Conservation (phyloP, 2,329 filamentous ascomycete genomes). For the Tolypocladium capitatum region DNA sequence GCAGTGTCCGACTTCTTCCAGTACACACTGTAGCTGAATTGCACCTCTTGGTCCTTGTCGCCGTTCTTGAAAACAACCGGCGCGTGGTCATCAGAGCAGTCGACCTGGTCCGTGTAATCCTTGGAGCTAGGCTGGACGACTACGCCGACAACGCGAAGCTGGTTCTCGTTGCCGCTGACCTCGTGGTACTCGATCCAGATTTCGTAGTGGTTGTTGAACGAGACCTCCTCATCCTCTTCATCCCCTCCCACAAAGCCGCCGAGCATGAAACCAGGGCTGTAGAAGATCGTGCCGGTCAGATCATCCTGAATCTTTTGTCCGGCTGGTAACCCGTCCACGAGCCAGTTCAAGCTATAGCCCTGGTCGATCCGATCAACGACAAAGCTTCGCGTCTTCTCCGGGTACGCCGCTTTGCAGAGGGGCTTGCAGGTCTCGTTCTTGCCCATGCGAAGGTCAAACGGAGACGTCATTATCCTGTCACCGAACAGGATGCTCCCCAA, state of each 20-base stretch:
- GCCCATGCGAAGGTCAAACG: constrained; percentile 78
- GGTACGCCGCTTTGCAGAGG: constrained; percentile 56
- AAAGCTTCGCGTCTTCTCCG: constrained; percentile 56
- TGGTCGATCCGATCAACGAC: constrained; percentile 72
- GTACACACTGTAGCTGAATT: constrained; percentile 85
- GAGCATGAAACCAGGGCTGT: constrained; percentile 67
- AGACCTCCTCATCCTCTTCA: constrained; percentile 41
- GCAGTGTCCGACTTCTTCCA: constrained; percentile 76
- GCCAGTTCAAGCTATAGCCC: constrained; percentile 88
- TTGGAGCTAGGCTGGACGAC: constrained; percentile 71
- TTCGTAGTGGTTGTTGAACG: constrained; percentile 90
- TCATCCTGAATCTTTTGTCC: constrained; percentile 72
- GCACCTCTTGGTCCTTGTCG: constrained; percentile 43
- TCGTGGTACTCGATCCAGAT: constrained; percentile 88
- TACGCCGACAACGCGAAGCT: constrained; percentile 84
- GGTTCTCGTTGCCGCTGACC: constrained; percentile 48
- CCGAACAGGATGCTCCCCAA: constrained; percentile 94
- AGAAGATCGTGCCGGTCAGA: constrained; percentile 65
- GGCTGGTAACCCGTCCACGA: constrained; percentile 86
- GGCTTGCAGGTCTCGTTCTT: constrained; percentile 78
- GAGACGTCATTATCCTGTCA: constrained; percentile 93
- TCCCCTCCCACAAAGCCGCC: constrained; percentile 44
- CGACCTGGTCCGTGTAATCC: constrained; percentile 40
- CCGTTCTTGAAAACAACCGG: constrained; percentile 52
- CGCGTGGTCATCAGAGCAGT: constrained; percentile 47